Conservation (phyloP, 495 filamentous ascomycete species). For the Penicillium robsamsonii region DNA sequence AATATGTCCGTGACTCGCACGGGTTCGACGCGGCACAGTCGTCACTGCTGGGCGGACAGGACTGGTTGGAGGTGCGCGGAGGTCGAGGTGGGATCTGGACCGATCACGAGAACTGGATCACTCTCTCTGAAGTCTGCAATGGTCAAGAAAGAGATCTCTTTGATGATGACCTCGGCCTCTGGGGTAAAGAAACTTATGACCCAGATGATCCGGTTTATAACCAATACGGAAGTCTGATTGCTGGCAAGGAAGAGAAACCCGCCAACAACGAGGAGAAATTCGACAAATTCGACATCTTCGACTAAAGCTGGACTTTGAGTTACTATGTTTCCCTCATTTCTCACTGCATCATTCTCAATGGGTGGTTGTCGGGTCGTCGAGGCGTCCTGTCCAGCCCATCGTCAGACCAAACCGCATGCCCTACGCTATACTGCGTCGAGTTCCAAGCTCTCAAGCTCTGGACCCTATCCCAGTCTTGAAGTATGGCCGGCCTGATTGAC, state of each 20-base stretch:
- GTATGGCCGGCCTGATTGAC: neutral
- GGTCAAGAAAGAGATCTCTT: conserved; percentile 52
- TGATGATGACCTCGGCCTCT: conserved; percentile 39
- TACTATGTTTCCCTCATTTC: neutral
- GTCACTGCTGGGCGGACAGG: conserved; percentile 47
- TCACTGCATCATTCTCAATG: neutral
- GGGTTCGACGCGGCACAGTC: conserved; percentile 44
- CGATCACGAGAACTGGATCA: conserved; percentile 51
- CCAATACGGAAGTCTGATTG: conserved; percentile 39
- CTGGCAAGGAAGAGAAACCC: conserved; percentile 33
- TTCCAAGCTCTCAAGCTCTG: too few relatives aligned
- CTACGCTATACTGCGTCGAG: neutral
- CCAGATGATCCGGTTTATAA: conserved; percentile 57
- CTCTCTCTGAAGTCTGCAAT: conserved; percentile 53
- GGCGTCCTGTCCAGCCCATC: neutral
- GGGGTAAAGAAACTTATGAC: conserved; percentile 62
- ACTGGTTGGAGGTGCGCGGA: conserved; percentile 54
- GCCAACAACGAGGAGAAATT: too few relatives aligned
- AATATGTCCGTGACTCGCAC: conserved; percentile 46
- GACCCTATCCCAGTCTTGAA: neutral
- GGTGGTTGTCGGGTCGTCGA: neutral
- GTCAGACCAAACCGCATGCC: too few relatives aligned
- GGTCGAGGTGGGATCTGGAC: conserved; percentile 62
- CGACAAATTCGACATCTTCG: neutral
- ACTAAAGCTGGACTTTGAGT: neutral